These are phyloP conservation scores for Coniferiporia weirii DNA, from an alignment of 1,284 basidiomycete genomes.

Conservation along the genomic window DNA sequence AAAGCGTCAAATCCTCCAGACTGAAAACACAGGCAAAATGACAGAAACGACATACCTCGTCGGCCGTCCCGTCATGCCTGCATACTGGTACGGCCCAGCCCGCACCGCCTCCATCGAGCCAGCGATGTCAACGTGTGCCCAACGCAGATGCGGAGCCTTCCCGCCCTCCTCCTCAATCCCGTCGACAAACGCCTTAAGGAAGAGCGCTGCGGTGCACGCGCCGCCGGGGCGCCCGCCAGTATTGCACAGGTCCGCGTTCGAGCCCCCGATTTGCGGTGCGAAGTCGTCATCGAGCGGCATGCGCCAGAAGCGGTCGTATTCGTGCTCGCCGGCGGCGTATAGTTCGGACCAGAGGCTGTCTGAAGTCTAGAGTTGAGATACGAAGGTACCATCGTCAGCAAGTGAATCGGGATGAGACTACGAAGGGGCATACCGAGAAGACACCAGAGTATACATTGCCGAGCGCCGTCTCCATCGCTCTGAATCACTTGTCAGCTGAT, in stretches of 20 bases:
- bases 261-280: constrained; percentile 68
- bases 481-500: constrained; percentile 23
- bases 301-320: constrained; percentile 81
- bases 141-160: constrained; percentile 48
- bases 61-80: constrained; percentile 77
- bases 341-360: constrained; percentile 73
- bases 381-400: neutral
- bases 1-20: neutral
- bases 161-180: constrained; percentile 52
- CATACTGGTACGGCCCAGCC: constrained; percentile 60
- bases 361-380: constrained; percentile 44
- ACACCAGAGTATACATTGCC: constrained; percentile 77
- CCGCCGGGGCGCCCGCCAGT: constrained; percentile 73
- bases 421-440: constrained; percentile 54
- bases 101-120: constrained; percentile 73
- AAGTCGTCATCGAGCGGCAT: constrained; percentile 82
- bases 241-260: constrained; percentile 82
- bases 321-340: constrained; percentile 62
- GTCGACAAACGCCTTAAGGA: constrained; percentile 79
- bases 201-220: constrained; percentile 79
- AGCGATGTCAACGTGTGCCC: constrained; percentile 86
- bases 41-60: constrained; percentile 48
- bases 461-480: constrained; percentile 62
- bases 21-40: neutral
- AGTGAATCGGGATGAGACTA: neutral